phyloP scores from a whole-genome alignment of 2,329 filamentous ascomycete species.

The Alternaria triticina region DNA sequence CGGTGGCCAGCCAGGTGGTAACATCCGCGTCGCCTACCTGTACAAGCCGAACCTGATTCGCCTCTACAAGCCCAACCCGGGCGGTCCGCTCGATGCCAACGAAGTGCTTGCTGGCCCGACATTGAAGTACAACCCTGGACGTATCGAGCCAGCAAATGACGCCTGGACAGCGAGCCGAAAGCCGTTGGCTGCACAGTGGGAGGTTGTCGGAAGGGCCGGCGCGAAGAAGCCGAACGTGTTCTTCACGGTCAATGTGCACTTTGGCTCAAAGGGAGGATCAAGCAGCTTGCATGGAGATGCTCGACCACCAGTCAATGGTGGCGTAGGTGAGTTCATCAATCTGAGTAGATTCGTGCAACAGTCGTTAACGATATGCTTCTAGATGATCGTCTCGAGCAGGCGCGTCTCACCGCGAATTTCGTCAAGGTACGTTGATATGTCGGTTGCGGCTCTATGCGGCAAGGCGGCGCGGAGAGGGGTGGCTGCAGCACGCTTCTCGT shows the following conservation, averaged over 20 bases:
- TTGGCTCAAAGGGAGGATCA: constrained; percentile 69
- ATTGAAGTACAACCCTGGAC: constrained; percentile 73
- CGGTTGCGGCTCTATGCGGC: background rate
- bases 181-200: constrained; percentile 71
- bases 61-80: constrained; percentile 66
- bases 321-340: constrained; percentile 48
- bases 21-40: constrained; percentile 74
- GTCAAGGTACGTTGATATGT: constrained; percentile 35
- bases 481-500: constrained; percentile 19
- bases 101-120: constrained; percentile 63
- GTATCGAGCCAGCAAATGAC: constrained; percentile 66
- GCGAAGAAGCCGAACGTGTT: constrained; percentile 52
- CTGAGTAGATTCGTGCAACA: background rate
- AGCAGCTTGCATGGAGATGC: constrained; percentile 69
- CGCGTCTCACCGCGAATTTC: constrained; percentile 60
- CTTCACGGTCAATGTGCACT: constrained; percentile 76
- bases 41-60: constrained; percentile 67
- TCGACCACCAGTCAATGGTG: constrained; percentile 70
- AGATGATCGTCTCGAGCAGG: constrained; percentile 62
- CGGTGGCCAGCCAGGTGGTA: constrained; percentile 72
- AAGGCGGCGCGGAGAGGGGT: constrained; percentile 16
- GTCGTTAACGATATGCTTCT: constrained; percentile 1
- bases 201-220: constrained; percentile 60
- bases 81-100: constrained; percentile 61
- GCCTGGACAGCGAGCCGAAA: constrained; percentile 70